Evolutionary conservation across 805 yeast genomes (phyloP).

Genomic region (Jamesozyma gamospora): DNA sequence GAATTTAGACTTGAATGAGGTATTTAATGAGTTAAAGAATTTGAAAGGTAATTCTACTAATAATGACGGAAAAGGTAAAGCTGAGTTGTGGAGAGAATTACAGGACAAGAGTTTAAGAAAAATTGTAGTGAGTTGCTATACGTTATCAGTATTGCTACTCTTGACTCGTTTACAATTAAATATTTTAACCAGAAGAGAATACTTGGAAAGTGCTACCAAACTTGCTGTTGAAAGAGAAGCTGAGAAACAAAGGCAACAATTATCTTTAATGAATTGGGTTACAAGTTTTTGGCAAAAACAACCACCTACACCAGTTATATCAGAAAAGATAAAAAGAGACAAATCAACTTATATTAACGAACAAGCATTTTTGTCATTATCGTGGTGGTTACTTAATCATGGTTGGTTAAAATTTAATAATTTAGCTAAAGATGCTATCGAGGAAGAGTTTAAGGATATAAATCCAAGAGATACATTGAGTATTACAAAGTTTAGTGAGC

Average conservation of each 20-base stretch:
- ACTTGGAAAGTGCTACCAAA: constrained; percentile 65
- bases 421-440: constrained; percentile 47
- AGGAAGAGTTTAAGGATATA: constrained; percentile 47
- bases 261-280: constrained; percentile 3
- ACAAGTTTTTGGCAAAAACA: constrained; percentile 1
- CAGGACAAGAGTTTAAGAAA: constrained; percentile 68
- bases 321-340: background rate
- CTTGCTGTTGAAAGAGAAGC: constrained; percentile 42
- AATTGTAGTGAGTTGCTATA: constrained; percentile 58
- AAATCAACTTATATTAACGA: constrained; percentile 42
- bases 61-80: constrained; percentile 34
- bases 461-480: constrained; percentile 67
- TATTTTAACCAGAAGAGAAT: constrained; percentile 77
- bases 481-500: constrained; percentile 45
- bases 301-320: background rate
- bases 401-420: constrained; percentile 62
- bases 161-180: constrained; percentile 81
- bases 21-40: constrained; percentile 18
- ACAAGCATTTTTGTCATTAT: constrained; percentile 73
- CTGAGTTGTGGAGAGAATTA: constrained; percentile 75
- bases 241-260: constrained; percentile 11
- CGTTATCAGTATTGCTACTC: constrained; percentile 58
- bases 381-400: constrained; percentile 88
- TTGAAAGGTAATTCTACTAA: constrained; percentile 7
- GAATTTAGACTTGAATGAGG: constrained; percentile 20